Evolutionary conservation across 768 basidiomycete genomes (phyloP), one percentile per base, ranked within the genome.

Genomic region (Kondoa subrosea): DNA sequence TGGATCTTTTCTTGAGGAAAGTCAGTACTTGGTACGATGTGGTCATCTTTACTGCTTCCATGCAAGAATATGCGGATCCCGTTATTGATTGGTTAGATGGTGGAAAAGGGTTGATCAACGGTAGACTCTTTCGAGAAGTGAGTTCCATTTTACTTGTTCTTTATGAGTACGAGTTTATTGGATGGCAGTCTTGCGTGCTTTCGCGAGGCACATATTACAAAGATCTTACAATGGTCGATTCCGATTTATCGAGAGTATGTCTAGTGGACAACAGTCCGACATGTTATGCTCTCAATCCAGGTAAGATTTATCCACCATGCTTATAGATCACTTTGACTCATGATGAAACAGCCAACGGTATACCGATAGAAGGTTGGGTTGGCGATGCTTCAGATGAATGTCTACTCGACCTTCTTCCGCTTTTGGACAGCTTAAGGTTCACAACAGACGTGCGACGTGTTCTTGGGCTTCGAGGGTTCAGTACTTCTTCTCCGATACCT

Each of bases 331-430:
- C 4, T 3, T 21, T 40, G 27, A 14, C 15, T 32, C 16, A 33
- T 12, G 8, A n/a, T 58, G 2, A n/a, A 2, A 27, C 76, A 97
- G 95, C 89, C 65, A 99, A 99, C 77, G 95, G 91, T 65, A 91
- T 99, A 75, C 95, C 95, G 34, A 90, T 99, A 78, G 93, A 97
- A 81, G 95, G 95, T 62, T 97, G 95, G 95, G 96, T 91, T 27
- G 87, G 91, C 69, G 95, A 99, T 78, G 92, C 90, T 33, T 85
- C 86, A 69, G 95, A 99, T 79, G 90, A 97, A 78, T 95, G 93
- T 26, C 80, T 99, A 67, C 85, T 99, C 67, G 92, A 97, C 79
- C 83, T 96, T 64, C 80, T 99, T 29, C 95, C 95, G 25, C 86
- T 99, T 65, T 84, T 99, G 65, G 95, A 99, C 77, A 93, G 91